These are phyloP conservation scores for Termitomyces sp. DNA, from an alignment of 768 basidiomycete species.

Conservation along the genomic window DNA sequence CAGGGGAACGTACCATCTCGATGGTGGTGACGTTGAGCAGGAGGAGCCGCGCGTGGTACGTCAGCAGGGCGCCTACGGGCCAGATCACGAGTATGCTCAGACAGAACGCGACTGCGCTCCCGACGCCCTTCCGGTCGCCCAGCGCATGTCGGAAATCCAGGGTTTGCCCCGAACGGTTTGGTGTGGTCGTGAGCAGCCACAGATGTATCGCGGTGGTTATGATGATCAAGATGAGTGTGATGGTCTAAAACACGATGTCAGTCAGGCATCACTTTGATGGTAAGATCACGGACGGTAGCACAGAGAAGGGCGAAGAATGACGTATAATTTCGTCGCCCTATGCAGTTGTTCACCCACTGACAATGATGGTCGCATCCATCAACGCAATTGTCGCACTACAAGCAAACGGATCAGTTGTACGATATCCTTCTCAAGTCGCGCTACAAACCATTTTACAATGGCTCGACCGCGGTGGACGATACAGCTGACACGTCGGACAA, in stretches of 20 bases:
- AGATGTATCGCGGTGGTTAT: slow-evolving; percentile 82
- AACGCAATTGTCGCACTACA: slow-evolving; percentile 93
- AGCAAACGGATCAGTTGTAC: not conserved
- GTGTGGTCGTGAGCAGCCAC: slow-evolving; percentile 49
- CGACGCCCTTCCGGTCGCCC: slow-evolving; percentile 42
- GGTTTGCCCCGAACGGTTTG: slow-evolving; percentile 24
- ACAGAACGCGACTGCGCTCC: slow-evolving; percentile 78
- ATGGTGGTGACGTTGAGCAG: slow-evolving; percentile 92
- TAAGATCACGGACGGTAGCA: slow-evolving; percentile 52
- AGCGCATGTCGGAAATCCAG: slow-evolving; percentile 42
- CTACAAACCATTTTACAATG: slow-evolving; percentile 86
- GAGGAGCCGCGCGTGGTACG: slow-evolving; percentile 84
- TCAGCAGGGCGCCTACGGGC: slow-evolving; percentile 75
- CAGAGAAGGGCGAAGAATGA: slow-evolving; percentile 86
- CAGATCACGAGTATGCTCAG: slow-evolving; percentile 71
- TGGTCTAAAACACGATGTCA: slow-evolving; percentile 40
- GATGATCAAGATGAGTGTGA: slow-evolving; percentile 70
- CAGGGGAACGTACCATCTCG: slow-evolving; percentile 63
- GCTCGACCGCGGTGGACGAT: slow-evolving; percentile 89
- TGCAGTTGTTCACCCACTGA: slow-evolving; percentile 92
- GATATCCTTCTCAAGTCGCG: not conserved
- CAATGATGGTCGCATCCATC: slow-evolving; percentile 93
- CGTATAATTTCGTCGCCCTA: slow-evolving; percentile 93
- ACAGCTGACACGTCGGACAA: slow-evolving; percentile 88
- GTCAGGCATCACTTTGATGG: slow-evolving; percentile 1